Percentiles rank a stretch among this genome's conserved stretches.
Evolutionary conservation across 2,329 filamentous ascomycete species (phyloP).

Genomic region (Macrophomina phaseolina): DNA sequence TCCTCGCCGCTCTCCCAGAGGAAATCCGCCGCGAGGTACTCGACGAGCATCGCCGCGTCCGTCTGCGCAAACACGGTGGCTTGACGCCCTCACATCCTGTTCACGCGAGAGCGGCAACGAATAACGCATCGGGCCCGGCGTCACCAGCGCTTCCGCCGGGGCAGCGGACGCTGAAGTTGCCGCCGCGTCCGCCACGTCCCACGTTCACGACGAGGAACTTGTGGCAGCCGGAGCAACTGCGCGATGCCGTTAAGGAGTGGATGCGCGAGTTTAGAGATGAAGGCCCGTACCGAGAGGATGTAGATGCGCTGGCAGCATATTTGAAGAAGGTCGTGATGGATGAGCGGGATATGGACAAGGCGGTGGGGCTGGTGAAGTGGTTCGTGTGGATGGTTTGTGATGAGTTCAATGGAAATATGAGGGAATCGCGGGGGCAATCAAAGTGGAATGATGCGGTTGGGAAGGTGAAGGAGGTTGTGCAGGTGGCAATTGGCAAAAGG

Average conservation of each 20-base stretch:
- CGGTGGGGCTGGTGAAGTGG: constrained; percentile 72
- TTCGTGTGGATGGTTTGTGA: constrained; percentile 48
- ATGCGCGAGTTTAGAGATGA: constrained; percentile 71
- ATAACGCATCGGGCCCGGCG: constrained; percentile 17
- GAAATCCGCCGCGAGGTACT: constrained; percentile 81
- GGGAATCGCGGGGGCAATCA: constrained; percentile 26
- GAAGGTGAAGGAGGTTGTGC: constrained; percentile 49
- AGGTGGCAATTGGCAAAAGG: constrained; percentile 50
- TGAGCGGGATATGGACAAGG: constrained; percentile 81
- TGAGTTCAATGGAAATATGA: constrained; percentile 27
- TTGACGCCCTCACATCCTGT: background rate
- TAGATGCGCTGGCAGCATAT: constrained; percentile 75
- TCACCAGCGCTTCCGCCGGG: constrained; percentile 32
- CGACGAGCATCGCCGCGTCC: constrained; percentile 69
- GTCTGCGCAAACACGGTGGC: constrained; percentile 44
- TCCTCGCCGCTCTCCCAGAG: constrained; percentile 81
- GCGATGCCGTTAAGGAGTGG: constrained; percentile 79
- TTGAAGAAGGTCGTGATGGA: constrained; percentile 72
- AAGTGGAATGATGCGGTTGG: constrained; percentile 47
- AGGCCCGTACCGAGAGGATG: constrained; percentile 80
- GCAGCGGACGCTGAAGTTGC: constrained; percentile 51
- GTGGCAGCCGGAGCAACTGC: constrained; percentile 65
- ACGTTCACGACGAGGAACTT: constrained; percentile 68
- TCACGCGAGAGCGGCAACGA: background rate
- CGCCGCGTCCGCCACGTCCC: constrained; percentile 59